Conservation (phyloP, 768 basidiomycete genomes). For the Leccinum disarticulatum region DNA sequence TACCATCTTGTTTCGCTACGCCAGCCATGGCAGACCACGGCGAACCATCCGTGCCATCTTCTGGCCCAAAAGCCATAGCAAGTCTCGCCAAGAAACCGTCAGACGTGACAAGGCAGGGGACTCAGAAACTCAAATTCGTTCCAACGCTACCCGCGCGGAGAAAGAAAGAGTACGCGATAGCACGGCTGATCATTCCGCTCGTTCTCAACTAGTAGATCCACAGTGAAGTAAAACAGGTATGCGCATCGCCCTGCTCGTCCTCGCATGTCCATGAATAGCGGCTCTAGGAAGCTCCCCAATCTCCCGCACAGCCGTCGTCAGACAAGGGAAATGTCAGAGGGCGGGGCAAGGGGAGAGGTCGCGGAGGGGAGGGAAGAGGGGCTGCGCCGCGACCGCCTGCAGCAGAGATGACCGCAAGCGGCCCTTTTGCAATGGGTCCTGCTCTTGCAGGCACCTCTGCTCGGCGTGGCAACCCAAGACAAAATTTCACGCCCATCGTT, state of each 20-base stretch:
- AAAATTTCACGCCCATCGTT: conserved; percentile 53
- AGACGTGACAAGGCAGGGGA: conserved; percentile 72
- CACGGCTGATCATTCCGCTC: not conserved
- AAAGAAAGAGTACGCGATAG: conserved; percentile 70
- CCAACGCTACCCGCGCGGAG: conserved; percentile 74
- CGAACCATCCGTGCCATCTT: conserved; percentile 20
- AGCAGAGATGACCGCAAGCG: conserved; percentile 79
- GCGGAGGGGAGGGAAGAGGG: conserved; percentile 54
- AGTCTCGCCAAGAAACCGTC: conserved; percentile 70
- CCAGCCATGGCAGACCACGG: conserved; percentile 17
- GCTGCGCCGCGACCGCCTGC: conserved; percentile 45
- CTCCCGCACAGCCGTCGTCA: conserved; percentile 31
- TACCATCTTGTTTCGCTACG: not conserved
- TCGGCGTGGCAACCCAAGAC: conserved; percentile 50
- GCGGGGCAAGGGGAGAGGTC: conserved; percentile 49
- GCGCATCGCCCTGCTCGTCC: conserved; percentile 19
- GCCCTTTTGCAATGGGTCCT: conserved; percentile 87
- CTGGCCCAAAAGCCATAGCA: conserved; percentile 62
- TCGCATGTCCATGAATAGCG: conserved; percentile 6
- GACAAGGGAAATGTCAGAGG: conserved; percentile 46
- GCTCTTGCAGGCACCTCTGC: conserved; percentile 58
- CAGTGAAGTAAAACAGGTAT: conserved; percentile 67
- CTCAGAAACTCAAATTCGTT: conserved; percentile 77
- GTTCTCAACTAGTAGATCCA: conserved; percentile 17
- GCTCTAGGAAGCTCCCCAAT: conserved; percentile 48